Evolutionary conservation across 305 asterid species (phyloP).

Genomic region (Fraxinus latifolia): DNA sequence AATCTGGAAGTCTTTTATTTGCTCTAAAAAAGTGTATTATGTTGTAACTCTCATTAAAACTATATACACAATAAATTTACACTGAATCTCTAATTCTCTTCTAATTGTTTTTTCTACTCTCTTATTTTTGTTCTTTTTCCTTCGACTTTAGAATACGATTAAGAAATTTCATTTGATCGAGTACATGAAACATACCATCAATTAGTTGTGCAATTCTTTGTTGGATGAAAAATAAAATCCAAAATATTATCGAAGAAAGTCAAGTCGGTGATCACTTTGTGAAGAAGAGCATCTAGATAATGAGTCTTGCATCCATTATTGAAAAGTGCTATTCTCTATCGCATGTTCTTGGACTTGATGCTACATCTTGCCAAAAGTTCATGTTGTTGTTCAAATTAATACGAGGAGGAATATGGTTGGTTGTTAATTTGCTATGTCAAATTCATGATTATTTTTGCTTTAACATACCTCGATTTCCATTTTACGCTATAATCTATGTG

Average conservation of each 20-base stretch:
- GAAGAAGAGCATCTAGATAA: background rate
- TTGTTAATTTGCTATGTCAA: background rate
- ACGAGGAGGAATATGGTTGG: background rate
- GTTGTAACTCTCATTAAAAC: too few species aligned
- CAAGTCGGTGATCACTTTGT: background rate
- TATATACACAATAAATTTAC: background rate
- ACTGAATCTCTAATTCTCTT: background rate
- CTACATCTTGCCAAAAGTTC: background rate
- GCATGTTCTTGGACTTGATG: background rate
- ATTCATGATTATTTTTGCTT: background rate
- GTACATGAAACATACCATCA: background rate
- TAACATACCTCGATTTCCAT: background rate
- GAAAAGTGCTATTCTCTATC: background rate
- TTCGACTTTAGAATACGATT: too few species aligned
- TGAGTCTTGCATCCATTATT: background rate
- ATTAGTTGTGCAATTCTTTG: background rate
- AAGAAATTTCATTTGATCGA: too few species aligned
- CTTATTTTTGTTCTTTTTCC: background rate
- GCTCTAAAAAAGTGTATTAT: too few species aligned
- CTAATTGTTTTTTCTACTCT: background rate
- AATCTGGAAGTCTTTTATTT: too few species aligned
- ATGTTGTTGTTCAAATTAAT: background rate
- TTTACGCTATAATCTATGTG: background rate
- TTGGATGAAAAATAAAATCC: background rate
- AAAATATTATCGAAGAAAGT: background rate